Conservation (phyloP, 164 flowering plant species). For the Vitis rotundifolia region DNA sequence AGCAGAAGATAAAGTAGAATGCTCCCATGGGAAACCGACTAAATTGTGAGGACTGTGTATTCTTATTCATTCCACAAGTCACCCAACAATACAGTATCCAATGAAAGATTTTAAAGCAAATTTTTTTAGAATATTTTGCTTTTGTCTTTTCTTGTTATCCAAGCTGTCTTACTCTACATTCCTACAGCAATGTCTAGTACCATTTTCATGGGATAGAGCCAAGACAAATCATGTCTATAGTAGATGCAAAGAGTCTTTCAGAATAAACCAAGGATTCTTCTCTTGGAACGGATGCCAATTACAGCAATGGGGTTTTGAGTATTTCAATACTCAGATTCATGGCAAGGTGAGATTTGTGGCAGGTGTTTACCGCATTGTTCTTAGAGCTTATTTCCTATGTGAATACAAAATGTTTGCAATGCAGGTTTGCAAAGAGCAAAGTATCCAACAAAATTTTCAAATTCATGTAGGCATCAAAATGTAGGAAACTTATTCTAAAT, state of each 20-base stretch:
- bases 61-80: too few species aligned
- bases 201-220: background rate
- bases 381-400: background rate
- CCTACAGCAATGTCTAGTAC: too few species aligned
- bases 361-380: background rate
- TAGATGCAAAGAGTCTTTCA: background rate
- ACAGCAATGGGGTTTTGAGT: background rate
- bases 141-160: too few species aligned
- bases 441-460: too few species aligned
- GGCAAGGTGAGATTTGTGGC: background rate
- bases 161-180: background rate
- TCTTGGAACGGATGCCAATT: background rate
- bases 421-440: too few species aligned
- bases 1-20: too few species aligned
- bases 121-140: background rate
- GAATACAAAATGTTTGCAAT: background rate
- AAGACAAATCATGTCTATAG: background rate
- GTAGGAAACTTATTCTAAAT: background rate
- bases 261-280: background rate
- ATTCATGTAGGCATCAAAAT: too few species aligned
- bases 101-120: background rate
- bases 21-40: too few species aligned
- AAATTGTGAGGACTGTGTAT: too few species aligned
- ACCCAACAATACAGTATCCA: background rate
- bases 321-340: background rate